Conservation (phyloP, 768 basidiomycete species). For the Lactarius akahatsu region DNA sequence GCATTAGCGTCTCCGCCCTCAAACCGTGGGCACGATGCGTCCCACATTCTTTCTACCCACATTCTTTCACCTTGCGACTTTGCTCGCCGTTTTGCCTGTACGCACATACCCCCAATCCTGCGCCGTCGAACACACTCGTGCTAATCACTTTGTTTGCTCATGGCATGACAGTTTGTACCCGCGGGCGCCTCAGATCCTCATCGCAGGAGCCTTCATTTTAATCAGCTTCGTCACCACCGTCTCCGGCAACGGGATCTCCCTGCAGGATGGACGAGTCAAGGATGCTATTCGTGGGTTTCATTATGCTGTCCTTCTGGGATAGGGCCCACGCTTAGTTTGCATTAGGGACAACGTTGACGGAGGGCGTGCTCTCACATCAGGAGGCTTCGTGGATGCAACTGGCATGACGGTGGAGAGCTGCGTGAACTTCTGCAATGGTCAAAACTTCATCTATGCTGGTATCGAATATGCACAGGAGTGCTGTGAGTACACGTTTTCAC, state of each 20-base stretch:
- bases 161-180: slow-evolving; percentile 2
- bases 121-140: background rate
- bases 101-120: background rate
- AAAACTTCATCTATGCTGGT: slow-evolving; percentile 62
- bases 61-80: slow-evolving; percentile 8
- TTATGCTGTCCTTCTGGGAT: slow-evolving; percentile 1
- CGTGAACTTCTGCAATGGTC: slow-evolving; percentile 45
- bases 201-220: slow-evolving; percentile 2
- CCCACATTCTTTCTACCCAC: slow-evolving; percentile 9
- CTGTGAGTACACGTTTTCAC: slow-evolving; percentile 46
- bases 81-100: slow-evolving; percentile 10
- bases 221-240: slow-evolving; percentile 15
- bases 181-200: slow-evolving; percentile 1
- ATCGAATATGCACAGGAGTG: slow-evolving; percentile 66
- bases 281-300: slow-evolving; percentile 59
- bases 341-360: slow-evolving; percentile 53
- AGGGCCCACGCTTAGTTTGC: slow-evolving; percentile 32
- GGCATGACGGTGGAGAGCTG: slow-evolving; percentile 64
- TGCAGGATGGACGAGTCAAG: slow-evolving; percentile 53
- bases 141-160: background rate
- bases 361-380: slow-evolving; percentile 57
- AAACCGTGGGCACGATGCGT: slow-evolving; percentile 23
- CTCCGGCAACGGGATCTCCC: slow-evolving; percentile 41
- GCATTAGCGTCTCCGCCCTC: slow-evolving; percentile 11
- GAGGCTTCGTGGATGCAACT: slow-evolving; percentile 44